Evolutionary conservation across 2,329 filamentous ascomycete species (phyloP).

Genomic region (Phyllosticta citribraziliensis): DNA sequence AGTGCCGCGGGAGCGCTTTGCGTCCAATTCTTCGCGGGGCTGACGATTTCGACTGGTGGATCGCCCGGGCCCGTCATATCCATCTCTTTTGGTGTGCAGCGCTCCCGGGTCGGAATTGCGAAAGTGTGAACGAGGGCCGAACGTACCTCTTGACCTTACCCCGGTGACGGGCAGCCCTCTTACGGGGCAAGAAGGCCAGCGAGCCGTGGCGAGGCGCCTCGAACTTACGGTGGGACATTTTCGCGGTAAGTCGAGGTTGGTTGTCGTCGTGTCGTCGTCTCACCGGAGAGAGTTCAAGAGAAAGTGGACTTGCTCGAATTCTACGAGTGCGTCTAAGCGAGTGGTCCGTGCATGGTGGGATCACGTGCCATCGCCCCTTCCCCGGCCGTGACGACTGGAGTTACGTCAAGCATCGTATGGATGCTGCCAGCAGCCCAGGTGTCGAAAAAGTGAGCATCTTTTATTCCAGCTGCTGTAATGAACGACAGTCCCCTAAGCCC

Average conservation of each 20-base stretch:
- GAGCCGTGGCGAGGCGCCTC: conserved; percentile 88
- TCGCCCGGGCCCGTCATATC: not conserved
- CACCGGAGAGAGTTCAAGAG: not conserved
- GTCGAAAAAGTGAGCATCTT: too few relatives aligned
- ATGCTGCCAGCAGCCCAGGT: too few relatives aligned
- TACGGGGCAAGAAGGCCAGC: conserved; percentile 52
- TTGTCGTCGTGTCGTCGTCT: conserved; percentile 10
- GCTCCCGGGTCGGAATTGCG: conserved; percentile 4
- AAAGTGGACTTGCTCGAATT: conserved; percentile 1
- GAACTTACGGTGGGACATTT: conserved; percentile 55
- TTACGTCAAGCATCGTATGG: too few relatives aligned
- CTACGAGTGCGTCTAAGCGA: conserved; percentile 3
- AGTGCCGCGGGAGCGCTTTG: not conserved
- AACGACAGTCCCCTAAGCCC: too few relatives aligned
- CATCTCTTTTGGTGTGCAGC: not conserved
- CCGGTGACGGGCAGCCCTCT: conserved; percentile 87
- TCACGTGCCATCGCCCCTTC: not conserved
- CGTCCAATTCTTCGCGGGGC: not conserved
- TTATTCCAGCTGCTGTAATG: too few relatives aligned
- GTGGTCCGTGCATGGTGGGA: not conserved
- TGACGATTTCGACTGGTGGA: not conserved
- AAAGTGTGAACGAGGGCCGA: conserved; percentile 1
- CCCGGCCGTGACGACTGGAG: not conserved
- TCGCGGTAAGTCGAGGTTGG: not conserved
- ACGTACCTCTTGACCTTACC: conserved; percentile 98